Conservation (phyloP, 2,329 filamentous ascomycete species). For the Arthrobotrys iridis region DNA sequence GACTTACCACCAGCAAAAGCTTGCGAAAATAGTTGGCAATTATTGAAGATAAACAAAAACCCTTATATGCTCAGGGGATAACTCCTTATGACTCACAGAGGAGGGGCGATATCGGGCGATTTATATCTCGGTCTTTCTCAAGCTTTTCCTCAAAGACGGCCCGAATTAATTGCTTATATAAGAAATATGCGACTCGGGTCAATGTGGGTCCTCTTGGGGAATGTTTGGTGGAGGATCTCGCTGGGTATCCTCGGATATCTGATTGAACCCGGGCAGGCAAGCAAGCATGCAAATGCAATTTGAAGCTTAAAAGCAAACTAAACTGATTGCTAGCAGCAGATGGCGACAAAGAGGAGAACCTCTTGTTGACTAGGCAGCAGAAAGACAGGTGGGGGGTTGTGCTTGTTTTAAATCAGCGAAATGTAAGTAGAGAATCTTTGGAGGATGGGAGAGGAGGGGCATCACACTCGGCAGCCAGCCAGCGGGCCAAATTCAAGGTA, state of each 20-base stretch:
- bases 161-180: slow-evolving; percentile 13
- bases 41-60: neutral
- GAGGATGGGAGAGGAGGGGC: neutral
- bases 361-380: slow-evolving; percentile 5
- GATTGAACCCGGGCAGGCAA: neutral
- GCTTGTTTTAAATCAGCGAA: neutral
- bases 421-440: no score
- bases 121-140: neutral
- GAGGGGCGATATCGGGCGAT: slow-evolving; percentile 25
- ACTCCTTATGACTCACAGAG: slow-evolving; percentile 24
- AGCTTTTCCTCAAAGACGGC: neutral
- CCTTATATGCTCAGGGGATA: neutral
- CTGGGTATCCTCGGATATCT: slow-evolving; percentile 7
- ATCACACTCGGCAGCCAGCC: neutral
- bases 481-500: no score
- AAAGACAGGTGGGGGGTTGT: neutral
- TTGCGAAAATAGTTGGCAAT: no score
- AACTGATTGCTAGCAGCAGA: slow-evolving; percentile 1
- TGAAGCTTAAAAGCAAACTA: neutral
- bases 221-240: slow-evolving; percentile 25
- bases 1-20: neutral
- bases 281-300: neutral
- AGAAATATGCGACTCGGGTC: slow-evolving; percentile 4
- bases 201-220: neutral
- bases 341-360: neutral